Base-by-base conservation (phyloP, 2,329 filamentous ascomycete genomes). In the Myriosclerotinia curreyana region DNA sequence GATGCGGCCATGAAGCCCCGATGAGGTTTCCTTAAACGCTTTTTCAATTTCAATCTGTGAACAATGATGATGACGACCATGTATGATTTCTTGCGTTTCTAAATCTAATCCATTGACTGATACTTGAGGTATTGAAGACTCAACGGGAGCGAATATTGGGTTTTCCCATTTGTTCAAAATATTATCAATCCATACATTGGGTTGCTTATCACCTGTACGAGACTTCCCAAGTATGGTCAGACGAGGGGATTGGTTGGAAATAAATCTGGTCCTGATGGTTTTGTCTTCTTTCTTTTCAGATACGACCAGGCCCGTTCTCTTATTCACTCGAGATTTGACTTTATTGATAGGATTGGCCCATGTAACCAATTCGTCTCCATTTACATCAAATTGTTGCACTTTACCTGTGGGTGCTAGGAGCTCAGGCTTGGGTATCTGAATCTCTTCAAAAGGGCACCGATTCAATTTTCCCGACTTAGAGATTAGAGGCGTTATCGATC, bases 141-240 rank as follows among this genome's bases (percentile, higher is more conserved):
- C 78, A 0, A 75, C 74, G 4, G 74, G 71, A n/a, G 81, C 76
- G 73, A 96, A 96, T 0, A 91, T 79, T 0, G 91, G 91, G 65
- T 93, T 96, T 11, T 88, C 76, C 91, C 91, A 96, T 11, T 79
- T 79, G 44, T 80, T 74, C 1, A 92, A 75, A 8, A 94, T 70
- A 8, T 80, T 77, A 11, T 81, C 78, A 3, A 92, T 76, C 89
- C 88, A 92, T 12, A 74, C 64, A 53, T 73, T 77, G 9, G 70
- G 68, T 14, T 66, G 59, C 9, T 56, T 62, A 49, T 22, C 44
- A 66, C 76, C 54, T 76, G 74, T 77, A n/a, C 8, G 22, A 17
- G 44, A 25, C 31, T 40, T 28, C 49, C 38, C 42, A 14, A 14
- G 3, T 28, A 48, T 34, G 31, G 25, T 28, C 40, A 64, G 20